Conservation (phyloP, 345 rosid species). For the Schrenkiella parvula region DNA sequence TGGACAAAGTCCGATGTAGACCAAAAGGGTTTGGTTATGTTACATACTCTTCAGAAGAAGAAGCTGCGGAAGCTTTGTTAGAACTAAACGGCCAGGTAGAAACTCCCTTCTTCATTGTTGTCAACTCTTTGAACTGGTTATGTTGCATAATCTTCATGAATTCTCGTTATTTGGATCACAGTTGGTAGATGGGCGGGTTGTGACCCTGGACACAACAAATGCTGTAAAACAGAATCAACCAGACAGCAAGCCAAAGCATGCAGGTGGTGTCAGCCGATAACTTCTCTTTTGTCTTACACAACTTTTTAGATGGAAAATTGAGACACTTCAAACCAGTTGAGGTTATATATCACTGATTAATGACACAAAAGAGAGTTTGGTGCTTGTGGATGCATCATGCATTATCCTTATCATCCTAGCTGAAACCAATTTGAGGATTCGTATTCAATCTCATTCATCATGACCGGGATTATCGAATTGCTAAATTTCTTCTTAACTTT, state of each 20-base stretch:
- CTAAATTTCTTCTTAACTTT: neutral
- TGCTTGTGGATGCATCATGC: neutral
- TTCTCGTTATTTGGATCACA: conserved; percentile 29
- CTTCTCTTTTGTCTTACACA: neutral
- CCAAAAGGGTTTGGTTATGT: conserved; percentile 64
- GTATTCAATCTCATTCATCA: neutral
- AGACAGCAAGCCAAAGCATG: conserved; percentile 11
- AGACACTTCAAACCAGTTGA: neutral
- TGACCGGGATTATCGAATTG: neutral
- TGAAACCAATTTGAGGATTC: neutral
- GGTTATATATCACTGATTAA: neutral
- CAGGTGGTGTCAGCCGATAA: conserved; percentile 24
- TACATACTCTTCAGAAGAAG: conserved; percentile 42
- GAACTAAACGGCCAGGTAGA: conserved; percentile 59
- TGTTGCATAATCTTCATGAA: neutral
- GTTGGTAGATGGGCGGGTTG: conserved; percentile 55
- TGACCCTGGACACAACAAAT: conserved; percentile 40
- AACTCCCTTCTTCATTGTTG: neutral
- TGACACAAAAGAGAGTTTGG: neutral
- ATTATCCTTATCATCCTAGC: neutral
- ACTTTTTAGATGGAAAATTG: neutral
- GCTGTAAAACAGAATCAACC: conserved; percentile 5
- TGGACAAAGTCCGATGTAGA: conserved; percentile 37
- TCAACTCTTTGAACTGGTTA: neutral
- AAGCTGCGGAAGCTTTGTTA: conserved; percentile 46